Base-by-base conservation (phyloP, 257 asterid genomes). In the Jasminum sambac region DNA sequence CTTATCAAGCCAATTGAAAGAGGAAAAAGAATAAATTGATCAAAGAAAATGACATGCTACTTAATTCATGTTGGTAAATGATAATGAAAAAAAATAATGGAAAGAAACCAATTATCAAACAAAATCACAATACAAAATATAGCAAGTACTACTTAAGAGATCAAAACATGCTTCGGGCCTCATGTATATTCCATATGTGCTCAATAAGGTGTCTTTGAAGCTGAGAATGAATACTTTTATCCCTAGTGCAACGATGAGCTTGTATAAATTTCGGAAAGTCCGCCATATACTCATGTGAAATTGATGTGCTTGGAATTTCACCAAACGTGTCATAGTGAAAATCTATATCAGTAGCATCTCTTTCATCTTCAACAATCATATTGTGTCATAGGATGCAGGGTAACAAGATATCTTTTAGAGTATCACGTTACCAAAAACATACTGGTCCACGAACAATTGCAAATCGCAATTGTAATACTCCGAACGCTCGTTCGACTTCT, bases 1-100 rank as follows among this genome's bases (percentile, higher is more conserved):
- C 50, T 37, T 46, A 75, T 17, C 70, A 63, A 48, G 10, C 68
- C 30, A 65, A 66, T 48, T 55, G n/a, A 72, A 63, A 41, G 50
- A 21, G 21, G 37, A 16, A 41, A n/a, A n/a, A n/a, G n/a, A n/a
- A n/a, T n/a, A n/a, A n/a, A n/a, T n/a, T n/a, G n/a, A n/a, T n/a
- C n/a, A n/a, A n/a, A n/a, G n/a, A n/a, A n/a, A n/a, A n/a, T n/a
- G n/a, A n/a, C n/a, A n/a, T n/a, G n/a, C n/a, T n/a, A n/a, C n/a
- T n/a, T n/a, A n/a, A n/a, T n/a, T n/a, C n/a, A n/a, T n/a, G n/a
- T n/a, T n/a, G n/a, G n/a, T n/a, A n/a, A n/a, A n/a, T n/a, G n/a
- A n/a, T n/a, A n/a, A n/a, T n/a, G n/a, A n/a, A n/a, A n/a, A n/a
- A n/a, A n/a, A n/a, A n/a, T n/a, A n/a, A n/a, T n/a, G n/a, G n/a